phyloP scores from a whole-genome alignment of 805 yeast species.

The Monosporozyma solicola region DNA sequence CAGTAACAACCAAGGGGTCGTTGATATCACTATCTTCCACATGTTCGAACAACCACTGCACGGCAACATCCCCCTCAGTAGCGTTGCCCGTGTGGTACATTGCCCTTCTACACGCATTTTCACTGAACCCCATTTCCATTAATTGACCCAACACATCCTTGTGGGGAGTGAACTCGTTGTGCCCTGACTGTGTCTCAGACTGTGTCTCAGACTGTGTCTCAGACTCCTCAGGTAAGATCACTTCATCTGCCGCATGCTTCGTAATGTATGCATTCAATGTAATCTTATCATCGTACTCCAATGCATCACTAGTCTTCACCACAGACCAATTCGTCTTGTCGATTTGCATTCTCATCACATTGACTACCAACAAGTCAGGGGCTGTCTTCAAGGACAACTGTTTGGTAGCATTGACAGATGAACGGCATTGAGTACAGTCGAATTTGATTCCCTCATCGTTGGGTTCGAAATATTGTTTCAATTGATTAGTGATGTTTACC shows the following conservation, averaged over 20 bases:
- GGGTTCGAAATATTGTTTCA: slow-evolving; percentile 40
- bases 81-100: slow-evolving; percentile 62
- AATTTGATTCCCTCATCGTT: slow-evolving; percentile 51
- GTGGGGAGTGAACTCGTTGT: slow-evolving; percentile 42
- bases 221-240: slow-evolving; percentile 11
- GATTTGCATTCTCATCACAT: slow-evolving; percentile 71
- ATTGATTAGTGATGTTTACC: slow-evolving; percentile 33
- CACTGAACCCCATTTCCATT: slow-evolving; percentile 81
- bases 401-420: slow-evolving; percentile 19
- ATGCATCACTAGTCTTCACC: slow-evolving; percentile 34
- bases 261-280: neutral
- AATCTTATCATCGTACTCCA: neutral
- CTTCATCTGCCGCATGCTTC: slow-evolving; percentile 22
- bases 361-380: slow-evolving; percentile 64
- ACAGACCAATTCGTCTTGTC: slow-evolving; percentile 76
- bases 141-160: slow-evolving; percentile 45
- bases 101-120: slow-evolving; percentile 55
- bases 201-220: no score
- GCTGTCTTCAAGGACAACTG: slow-evolving; percentile 33
- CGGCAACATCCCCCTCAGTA: slow-evolving; percentile 53
- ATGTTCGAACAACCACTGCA: slow-evolving; percentile 85
- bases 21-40: slow-evolving; percentile 80
- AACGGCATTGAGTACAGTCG: slow-evolving; percentile 48
- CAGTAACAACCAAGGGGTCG: slow-evolving; percentile 40
- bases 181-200: no score